Evolutionary conservation across 257 asterid genomes (phyloP), one percentile per base, ranked within the genome.

Genomic region (Nicotiana noctiflora): DNA sequence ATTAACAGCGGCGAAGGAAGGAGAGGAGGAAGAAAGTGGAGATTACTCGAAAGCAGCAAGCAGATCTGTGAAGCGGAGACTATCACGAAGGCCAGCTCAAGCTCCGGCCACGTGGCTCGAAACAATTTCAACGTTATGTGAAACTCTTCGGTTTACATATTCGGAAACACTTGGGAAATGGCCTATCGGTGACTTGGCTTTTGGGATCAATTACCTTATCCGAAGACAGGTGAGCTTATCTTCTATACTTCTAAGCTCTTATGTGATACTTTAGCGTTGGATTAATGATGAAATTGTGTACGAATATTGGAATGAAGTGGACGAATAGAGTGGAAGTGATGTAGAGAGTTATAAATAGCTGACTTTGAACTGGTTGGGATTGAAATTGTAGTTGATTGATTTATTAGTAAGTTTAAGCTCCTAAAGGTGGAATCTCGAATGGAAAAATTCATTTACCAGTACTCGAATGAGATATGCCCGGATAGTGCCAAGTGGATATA

Each of bases 51-150:
- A 85, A 85, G 84, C 92, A 62, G 84, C 70, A 85, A 85, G 89
- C 78, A 88, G 94, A 90, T 90, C 93, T 84, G 88, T 67, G 14
- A 89, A 86, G 88, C 87, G 86, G 81, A 88, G 94, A 81, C 60
- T 90, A 84, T 86, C 91, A 57, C 88, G 97, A 82, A 78, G 98
- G 88, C 96, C 97, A 77, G 96, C 97, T 86, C 98, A 90, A 85
- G 97, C 98, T 59, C 97, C 97, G 18, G 94, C 92, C 11, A 92
- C 95, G 32, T 92, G 98, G 97, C 75, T 92, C 66, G 97, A 92
- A 87, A 91, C 97, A 75, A 88, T 92, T 76, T 86, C 84, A 34
- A 90, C 95, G 67, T 76, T 93, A 77, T 84, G 93, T 64, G 97
- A 91, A 87, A 93, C 97, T 56, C 87, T 93, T 80, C 89, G 91